These are phyloP conservation scores for Sugiyamaella valdiviana DNA, from an alignment of 805 yeast genomes.

Conservation along the genomic window DNA sequence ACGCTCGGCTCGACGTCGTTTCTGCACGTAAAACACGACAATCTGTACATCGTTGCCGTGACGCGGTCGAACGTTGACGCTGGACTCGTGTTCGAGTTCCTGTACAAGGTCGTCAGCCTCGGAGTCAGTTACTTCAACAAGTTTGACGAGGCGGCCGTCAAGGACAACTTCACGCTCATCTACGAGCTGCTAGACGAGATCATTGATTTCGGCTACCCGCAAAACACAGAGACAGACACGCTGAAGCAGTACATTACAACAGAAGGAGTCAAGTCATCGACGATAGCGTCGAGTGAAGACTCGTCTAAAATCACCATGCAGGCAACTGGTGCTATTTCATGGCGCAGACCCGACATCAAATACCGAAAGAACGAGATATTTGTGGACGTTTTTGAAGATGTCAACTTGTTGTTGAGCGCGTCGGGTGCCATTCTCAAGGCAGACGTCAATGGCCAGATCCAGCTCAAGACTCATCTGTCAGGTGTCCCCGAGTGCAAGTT, in stretches of 20 bases:
- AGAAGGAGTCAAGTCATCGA: conserved; percentile 21
- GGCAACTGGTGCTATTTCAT: conserved; percentile 45
- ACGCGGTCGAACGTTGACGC: conserved; percentile 85
- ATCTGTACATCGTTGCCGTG: conserved; percentile 81
- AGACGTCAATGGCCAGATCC: conserved; percentile 69
- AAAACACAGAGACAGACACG: conserved; percentile 47
- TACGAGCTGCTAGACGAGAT: conserved; percentile 76
- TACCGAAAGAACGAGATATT: conserved; percentile 78
- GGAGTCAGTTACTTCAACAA: conserved; percentile 41
- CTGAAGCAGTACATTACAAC: conserved; percentile 36
- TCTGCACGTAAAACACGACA: conserved; percentile 57
- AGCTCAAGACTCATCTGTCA: conserved; percentile 62
- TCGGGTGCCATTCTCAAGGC: conserved; percentile 54
- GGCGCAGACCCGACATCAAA: conserved; percentile 67
- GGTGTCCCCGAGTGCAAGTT: conserved; percentile 83
- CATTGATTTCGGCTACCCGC: conserved; percentile 74
- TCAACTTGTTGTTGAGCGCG: conserved; percentile 62
- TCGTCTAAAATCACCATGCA: conserved; percentile 30
- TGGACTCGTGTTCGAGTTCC: conserved; percentile 68
- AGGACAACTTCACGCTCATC: conserved; percentile 58
- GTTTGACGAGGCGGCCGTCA: conserved; percentile 46
- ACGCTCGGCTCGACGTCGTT: conserved; percentile 93
- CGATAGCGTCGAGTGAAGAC: conserved; percentile 9
- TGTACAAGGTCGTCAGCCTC: conserved; percentile 54
- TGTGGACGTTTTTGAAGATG: conserved; percentile 67